Percentiles rank a stretch among this genome's conserved stretches.
Evolutionary conservation across 2,329 filamentous ascomycete genomes (phyloP).

Genomic region (Bipolaris bicolor): DNA sequence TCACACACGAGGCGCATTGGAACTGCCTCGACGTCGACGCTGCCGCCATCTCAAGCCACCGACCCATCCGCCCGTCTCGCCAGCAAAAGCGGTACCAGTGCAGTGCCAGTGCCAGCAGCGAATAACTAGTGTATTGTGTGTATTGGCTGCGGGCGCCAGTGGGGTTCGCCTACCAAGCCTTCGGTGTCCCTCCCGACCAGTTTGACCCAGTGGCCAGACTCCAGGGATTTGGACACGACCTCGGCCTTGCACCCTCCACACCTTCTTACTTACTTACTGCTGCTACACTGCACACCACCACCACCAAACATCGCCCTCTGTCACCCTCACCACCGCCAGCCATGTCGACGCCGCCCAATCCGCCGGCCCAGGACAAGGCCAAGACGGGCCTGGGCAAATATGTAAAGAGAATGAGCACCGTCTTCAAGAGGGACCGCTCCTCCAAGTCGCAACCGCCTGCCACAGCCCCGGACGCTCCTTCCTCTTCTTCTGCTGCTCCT

Average conservation of each 20-base stretch:
- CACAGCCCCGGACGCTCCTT: constrained; percentile 16
- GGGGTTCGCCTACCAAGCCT: constrained; percentile 13
- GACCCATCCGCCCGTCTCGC: too few relatives aligned
- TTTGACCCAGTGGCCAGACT: constrained; percentile 31
- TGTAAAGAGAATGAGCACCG: constrained; percentile 50
- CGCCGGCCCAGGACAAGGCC: constrained; percentile 25
- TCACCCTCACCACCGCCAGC: background rate
- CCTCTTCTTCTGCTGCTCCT: constrained; percentile 1
- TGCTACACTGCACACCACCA: too few relatives aligned
- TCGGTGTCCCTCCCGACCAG: constrained; percentile 36
- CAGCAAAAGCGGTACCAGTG: too few relatives aligned
- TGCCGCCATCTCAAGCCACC: too few relatives aligned
- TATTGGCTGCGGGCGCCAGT: constrained; percentile 1
- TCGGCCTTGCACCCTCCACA: too few relatives aligned
- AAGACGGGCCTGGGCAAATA: constrained; percentile 42
- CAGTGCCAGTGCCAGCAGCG: too few relatives aligned
- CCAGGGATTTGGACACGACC: constrained; percentile 23
- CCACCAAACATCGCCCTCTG: too few relatives aligned
- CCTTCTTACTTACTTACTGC: too few relatives aligned
- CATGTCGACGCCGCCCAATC: constrained; percentile 37
- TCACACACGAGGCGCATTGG: background rate
- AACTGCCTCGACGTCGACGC: too few relatives aligned
- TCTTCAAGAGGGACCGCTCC: constrained; percentile 46
- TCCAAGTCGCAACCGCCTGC: constrained; percentile 21
- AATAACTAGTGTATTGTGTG: background rate